These are phyloP conservation scores for Arthrobotrys musiformis DNA, from an alignment of 2,329 filamentous ascomycete species.

Conservation along the genomic window DNA sequence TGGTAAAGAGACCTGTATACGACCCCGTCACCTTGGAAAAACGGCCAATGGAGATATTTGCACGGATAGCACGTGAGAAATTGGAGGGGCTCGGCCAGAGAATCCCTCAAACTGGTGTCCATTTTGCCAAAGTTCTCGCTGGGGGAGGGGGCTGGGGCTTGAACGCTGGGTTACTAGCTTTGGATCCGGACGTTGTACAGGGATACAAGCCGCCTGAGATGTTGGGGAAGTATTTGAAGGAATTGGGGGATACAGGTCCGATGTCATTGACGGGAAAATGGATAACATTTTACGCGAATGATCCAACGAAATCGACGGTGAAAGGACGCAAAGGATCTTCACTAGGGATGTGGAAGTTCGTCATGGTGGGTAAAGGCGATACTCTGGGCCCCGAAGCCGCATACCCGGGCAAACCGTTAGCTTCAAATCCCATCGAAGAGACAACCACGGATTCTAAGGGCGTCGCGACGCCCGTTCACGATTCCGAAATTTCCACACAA, in stretches of 20 bases:
- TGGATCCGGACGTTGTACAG: conserved; percentile 72
- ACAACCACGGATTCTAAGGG: not conserved
- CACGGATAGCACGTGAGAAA: not conserved
- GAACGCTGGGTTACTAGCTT: conserved; percentile 80
- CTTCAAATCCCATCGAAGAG: not conserved
- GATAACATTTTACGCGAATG: not conserved
- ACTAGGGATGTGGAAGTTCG: not conserved
- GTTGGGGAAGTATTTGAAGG: not conserved
- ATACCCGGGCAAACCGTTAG: not conserved
- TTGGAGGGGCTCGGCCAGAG: not conserved
- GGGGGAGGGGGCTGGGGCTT: conserved; percentile 86
- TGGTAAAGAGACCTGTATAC: conserved; percentile 64
- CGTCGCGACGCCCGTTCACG: not conserved
- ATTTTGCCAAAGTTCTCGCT: conserved; percentile 57
- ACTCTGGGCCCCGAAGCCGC: not conserved
- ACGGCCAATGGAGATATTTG: conserved; percentile 30
- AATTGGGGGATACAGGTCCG: not conserved
- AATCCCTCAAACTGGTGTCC: conserved; percentile 59
- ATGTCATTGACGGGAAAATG: not conserved
- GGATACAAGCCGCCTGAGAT: conserved; percentile 10
- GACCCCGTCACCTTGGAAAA: conserved; percentile 10
- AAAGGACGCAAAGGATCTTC: not conserved
- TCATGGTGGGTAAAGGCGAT: not conserved
- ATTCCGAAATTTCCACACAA: not conserved
- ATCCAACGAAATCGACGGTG: not conserved